These are phyloP conservation scores for Fragaria nilgerrensis DNA, from an alignment of 306 rosid genomes.

Conservation along the genomic window DNA sequence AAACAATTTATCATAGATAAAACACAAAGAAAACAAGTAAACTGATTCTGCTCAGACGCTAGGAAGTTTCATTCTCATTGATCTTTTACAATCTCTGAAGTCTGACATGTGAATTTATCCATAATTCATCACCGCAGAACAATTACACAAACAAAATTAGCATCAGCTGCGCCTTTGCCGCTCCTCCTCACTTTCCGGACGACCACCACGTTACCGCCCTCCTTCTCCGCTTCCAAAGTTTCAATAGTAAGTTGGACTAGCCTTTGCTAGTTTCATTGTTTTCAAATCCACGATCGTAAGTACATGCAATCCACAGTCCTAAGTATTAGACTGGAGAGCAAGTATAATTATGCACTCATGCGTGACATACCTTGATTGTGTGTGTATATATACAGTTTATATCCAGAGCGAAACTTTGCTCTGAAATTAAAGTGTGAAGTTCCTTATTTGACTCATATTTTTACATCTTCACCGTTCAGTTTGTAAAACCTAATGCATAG, in stretches of 20 bases:
- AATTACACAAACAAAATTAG: fast-evolving
- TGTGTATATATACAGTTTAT: too few relatives aligned
- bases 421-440: too few relatives aligned
- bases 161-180: too few relatives aligned
- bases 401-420: too few relatives aligned
- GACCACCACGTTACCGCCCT: too few relatives aligned
- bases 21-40: not conserved
- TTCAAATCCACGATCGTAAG: not conserved
- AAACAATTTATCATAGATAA: not conserved
- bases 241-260: not conserved
- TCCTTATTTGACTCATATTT: too few relatives aligned
- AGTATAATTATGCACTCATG: not conserved
- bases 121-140: conserved; percentile 51
- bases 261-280: not conserved
- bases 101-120: conserved; percentile 83
- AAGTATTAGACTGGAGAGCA: not conserved
- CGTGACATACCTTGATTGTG: not conserved
- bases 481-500: too few relatives aligned
- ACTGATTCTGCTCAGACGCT: conserved; percentile 41
- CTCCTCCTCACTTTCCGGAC: too few relatives aligned
- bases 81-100: conserved; percentile 62
- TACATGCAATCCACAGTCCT: not conserved
- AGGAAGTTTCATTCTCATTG: conserved; percentile 66
- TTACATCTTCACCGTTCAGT: too few relatives aligned
- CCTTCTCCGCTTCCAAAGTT: not conserved